Evolutionary conservation across 1,139 yeast genomes (phyloP), one percentile per base, ranked within the genome.

Genomic region (Saccharomyces hybrid): DNA sequence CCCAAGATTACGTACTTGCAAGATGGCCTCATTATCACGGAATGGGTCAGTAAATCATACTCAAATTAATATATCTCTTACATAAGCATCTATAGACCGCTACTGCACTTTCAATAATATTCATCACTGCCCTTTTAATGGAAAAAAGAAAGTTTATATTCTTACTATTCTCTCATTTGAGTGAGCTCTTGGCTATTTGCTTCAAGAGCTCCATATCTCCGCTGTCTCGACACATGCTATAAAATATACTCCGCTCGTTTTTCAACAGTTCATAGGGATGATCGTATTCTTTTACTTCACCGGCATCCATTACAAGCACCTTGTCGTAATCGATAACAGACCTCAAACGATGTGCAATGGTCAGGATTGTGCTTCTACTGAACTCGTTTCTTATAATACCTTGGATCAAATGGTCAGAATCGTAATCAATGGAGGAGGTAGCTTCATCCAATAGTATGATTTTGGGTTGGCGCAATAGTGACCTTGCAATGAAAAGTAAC

Each of bases 311-410:
- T 16, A 90, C 96, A 66, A 89, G 76, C 60, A 90, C 88, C 74
- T 81, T 85, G 69, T 90, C 97, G 67, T 89, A 89, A 71, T 90
- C 97, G 57, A 86, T 84, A 63, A 90, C 88, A 0, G 96, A 86
- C 67, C 93, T 80, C 65, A 90, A 78, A 73, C 97, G 81, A 70
- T 90, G 97, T 5, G 97, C 97, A 75, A 90, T 89, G 6, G 97
- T 89, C 64, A 90, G 77, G 61, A 90, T 86, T 1, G 97, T 89
- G 50, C 93, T 84, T 41, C 74, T 68, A 1, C 82, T 71, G 65
- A 89, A 89, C 68, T 88, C 96, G 56, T 84, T 85, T 70, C 96
- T 79, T 59, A 90, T 88, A 0, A 96, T 88, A 57, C 80, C 79
- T 72, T 90, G 97, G 64, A 90, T 88, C 72, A 82, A 80, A 11